Percentiles rank a stretch among this genome's conserved stretches.
These are phyloP conservation scores for Aspergillus puulaauensis DNA, from an alignment of 2,329 filamentous ascomycete species.

Conservation along the genomic window DNA sequence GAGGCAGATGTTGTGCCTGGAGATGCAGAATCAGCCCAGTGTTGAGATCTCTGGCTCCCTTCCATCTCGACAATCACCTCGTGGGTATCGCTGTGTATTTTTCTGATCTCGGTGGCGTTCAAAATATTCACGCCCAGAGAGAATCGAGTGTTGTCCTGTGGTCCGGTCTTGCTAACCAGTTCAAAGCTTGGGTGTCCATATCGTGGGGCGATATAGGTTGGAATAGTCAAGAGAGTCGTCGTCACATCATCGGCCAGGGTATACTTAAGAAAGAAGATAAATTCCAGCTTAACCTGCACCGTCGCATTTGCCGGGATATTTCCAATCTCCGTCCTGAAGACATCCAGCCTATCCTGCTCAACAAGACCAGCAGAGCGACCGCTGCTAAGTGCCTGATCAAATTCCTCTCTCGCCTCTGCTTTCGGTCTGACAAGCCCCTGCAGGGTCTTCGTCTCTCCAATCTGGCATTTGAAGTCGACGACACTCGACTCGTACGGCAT, in stretches of 20 bases:
- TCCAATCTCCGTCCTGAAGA: conserved; percentile 19
- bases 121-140: background rate
- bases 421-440: conserved; percentile 3
- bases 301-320: conserved; percentile 15
- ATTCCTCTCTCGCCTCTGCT: background rate
- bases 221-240: conserved; percentile 16
- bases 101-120: background rate
- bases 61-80: background rate
- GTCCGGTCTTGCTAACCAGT: background rate
- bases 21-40: background rate
- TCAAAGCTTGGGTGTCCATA: conserved; percentile 7
- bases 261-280: conserved; percentile 13
- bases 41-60: background rate
- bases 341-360: conserved; percentile 8
- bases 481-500: background rate
- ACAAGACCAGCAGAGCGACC: conserved; percentile 3
- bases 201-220: conserved; percentile 16
- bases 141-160: background rate
- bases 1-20: background rate
- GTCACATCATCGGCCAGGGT: conserved; percentile 4
- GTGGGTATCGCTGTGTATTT: conserved; percentile 6
- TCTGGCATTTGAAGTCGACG: background rate
- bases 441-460: background rate
- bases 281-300: conserved; percentile 14
- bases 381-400: background rate